Evolutionary conservation across 345 rosid species (phyloP).

Genomic region (Boechera stricta): DNA sequence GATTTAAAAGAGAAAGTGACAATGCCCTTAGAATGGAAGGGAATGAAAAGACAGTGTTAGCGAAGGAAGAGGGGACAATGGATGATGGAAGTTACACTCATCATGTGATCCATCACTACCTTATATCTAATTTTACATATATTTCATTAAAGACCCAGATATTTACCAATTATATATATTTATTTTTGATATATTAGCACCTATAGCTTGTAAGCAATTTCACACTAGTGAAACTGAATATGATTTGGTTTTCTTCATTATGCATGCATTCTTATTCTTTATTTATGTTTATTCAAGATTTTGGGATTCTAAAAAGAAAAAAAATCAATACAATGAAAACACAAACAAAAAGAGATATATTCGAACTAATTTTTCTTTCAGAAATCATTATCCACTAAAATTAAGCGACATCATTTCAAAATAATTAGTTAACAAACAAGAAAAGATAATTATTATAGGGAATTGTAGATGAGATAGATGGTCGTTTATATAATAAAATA

Average conservation of each 20-base stretch:
- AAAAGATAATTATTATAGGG: no score
- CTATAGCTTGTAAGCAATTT: neutral
- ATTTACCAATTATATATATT: conserved; percentile 8
- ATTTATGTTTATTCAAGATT: neutral
- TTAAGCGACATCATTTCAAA: neutral
- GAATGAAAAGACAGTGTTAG: conserved; percentile 49
- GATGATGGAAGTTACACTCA: conserved; percentile 48
- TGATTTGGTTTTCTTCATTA: no score
- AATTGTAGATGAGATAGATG: neutral
- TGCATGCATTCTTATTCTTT: neutral
- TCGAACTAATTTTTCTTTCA: neutral
- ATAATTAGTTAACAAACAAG: neutral
- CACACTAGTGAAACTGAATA: neutral
- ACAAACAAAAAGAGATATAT: no score
- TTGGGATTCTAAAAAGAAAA: neutral
- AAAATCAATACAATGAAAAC: neutral
- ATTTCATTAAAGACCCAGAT: conserved; percentile 6
- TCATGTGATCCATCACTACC: conserved; percentile 44
- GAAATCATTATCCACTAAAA: neutral
- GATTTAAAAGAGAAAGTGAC: conserved; percentile 47
- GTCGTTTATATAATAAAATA: neutral
- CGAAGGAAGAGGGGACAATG: conserved; percentile 45
- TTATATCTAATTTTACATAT: conserved; percentile 31
- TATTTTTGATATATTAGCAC: neutral
- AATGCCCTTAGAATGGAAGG: conserved; percentile 48